Evolutionary conservation across 1,284 basidiomycete genomes (phyloP), one percentile per base, ranked within the genome.

Genomic region (Naganishia liquefaciens): DNA sequence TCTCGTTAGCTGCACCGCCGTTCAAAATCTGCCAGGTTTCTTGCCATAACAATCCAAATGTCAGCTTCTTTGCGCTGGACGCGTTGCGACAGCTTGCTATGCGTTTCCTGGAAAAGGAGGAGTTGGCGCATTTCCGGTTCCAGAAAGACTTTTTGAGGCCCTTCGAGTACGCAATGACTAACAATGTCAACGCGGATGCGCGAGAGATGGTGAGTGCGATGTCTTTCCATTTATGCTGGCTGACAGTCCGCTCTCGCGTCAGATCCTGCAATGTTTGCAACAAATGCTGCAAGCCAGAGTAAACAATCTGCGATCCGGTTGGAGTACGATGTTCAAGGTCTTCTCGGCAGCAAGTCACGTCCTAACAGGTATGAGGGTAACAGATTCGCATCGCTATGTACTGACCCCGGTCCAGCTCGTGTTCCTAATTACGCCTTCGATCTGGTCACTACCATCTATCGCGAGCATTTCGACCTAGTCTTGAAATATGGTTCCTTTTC

Each of bases 141-240:
- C 96, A 99, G 73, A 99, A 99, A 79, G 96, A 99, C 77, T 99
- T 99, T 80, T 80, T 99, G 63, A 91, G 93, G 75, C 96, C 96
- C 1, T 99, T 99, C 76, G 94, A 99, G 80, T 89, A 96, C 77
- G 94, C 97, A 1, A 99, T 99, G 90, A 85, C 89, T 49, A 90
- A 98, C 76, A 99, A 98, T 79, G 85, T 87, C 66, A 96, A 97
- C 77, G 88, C 92, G 4, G 95, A 98, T 72, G 88, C 96, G 49
- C 87, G 95, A 65, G 96, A 99, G 76, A 93, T 99, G 93, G 95
- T 95, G 71, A 67, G 80, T 72, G 10, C n/a, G 5, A 39, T 21
- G 65, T 9, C 52, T 39, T 28, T 37, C 51, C 23, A 17, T 19
- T 40, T 21, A 0, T 21, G 11, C 19, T 54, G n/a, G 15, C 63